phyloP scores from a whole-genome alignment of 768 basidiomycete species.

The Tubosaeta sp. region DNA sequence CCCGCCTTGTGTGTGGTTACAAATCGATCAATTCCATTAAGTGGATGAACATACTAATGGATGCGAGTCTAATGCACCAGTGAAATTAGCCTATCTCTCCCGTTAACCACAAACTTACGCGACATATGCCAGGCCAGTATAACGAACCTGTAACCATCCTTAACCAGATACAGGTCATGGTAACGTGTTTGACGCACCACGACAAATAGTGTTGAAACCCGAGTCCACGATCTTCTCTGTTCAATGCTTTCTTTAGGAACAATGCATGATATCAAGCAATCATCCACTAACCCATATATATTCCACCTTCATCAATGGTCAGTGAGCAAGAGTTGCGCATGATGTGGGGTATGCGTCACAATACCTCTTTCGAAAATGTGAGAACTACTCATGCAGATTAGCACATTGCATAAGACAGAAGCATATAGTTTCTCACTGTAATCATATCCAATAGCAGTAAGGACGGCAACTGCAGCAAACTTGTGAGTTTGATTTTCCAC shows the following conservation, averaged over 20 bases:
- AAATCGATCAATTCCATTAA: too few relatives aligned
- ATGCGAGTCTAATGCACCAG: too few relatives aligned
- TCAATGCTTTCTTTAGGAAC: not conserved
- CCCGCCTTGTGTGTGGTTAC: too few relatives aligned
- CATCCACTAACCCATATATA: not conserved
- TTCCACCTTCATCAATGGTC: not conserved
- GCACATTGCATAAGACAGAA: not conserved
- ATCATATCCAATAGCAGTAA: not conserved
- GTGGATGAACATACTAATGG: too few relatives aligned
- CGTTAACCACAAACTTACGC: not conserved
- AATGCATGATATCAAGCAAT: not conserved
- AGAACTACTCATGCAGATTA: not conserved
- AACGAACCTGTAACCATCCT: slow-evolving; percentile 1
- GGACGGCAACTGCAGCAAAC: not conserved
- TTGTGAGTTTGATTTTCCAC: not conserved
- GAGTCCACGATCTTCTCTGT: not conserved
- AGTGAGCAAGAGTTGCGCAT: not conserved
- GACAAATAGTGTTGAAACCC: not conserved
- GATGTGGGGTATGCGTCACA: not conserved
- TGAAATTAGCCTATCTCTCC: too few relatives aligned
- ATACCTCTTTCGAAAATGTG: slow-evolving; percentile 3
- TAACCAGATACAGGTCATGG: not conserved
- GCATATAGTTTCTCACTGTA: not conserved
- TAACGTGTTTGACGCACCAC: not conserved
- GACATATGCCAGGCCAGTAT: not conserved